These are phyloP conservation scores for Ogataea ramenticola DNA, from an alignment of 805 yeast species.

Conservation along the genomic window DNA sequence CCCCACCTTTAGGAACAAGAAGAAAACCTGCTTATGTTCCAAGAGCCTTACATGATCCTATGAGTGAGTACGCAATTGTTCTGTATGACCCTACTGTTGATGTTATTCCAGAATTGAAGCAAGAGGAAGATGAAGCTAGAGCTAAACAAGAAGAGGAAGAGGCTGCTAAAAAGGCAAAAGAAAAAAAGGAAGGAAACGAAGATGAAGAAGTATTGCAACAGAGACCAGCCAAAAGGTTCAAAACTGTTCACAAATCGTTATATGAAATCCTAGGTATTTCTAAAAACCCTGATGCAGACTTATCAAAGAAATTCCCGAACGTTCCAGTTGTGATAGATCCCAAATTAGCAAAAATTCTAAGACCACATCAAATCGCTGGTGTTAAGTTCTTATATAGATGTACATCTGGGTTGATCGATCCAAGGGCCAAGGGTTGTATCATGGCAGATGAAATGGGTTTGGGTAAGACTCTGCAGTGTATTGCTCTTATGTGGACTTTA, in stretches of 20 bases:
- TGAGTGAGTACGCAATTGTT: conserved; percentile 88
- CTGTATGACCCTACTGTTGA: conserved; percentile 94
- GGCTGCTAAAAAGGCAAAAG: conserved; percentile 15
- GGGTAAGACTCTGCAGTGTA: conserved; percentile 86
- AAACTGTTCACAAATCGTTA: conserved; percentile 54
- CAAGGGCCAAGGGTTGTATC: conserved; percentile 87
- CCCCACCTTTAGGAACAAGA: conserved; percentile 82
- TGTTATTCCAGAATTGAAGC: conserved; percentile 27
- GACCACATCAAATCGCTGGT: conserved; percentile 97
- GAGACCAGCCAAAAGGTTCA: conserved; percentile 24
- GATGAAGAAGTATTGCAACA: conserved; percentile 6
- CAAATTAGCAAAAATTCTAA: conserved; percentile 64
- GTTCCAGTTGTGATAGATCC: conserved; percentile 98
- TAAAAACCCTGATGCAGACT: conserved; percentile 39
- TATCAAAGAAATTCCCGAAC: conserved; percentile 53
- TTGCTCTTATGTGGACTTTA: conserved; percentile 87
- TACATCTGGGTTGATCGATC: conserved; percentile 78
- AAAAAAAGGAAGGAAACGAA: conserved; percentile 15
- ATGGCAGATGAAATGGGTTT: conserved; percentile 99
- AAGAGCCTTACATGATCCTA: conserved; percentile 90
- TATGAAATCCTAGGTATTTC: conserved; percentile 76
- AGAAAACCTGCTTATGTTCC: conserved; percentile 69
- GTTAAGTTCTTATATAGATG: conserved; percentile 86
- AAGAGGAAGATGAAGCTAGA: conserved; percentile 21
- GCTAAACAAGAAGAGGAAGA: conserved; percentile 15